Conservation (phyloP, 805 yeast genomes). For the Yamadazyma takamatsuzukensis region DNA sequence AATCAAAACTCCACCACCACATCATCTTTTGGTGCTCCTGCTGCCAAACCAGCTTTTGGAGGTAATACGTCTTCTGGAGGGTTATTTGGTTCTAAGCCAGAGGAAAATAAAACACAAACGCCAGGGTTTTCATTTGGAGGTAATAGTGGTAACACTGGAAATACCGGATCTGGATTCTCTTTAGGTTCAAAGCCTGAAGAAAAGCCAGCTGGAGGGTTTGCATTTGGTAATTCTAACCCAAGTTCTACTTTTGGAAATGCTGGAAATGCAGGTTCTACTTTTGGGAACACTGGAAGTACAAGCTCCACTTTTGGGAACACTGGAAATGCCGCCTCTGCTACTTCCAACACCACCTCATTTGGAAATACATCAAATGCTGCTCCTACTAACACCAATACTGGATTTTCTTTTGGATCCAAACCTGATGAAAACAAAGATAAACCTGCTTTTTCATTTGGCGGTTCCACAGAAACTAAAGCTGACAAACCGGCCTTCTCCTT, state of each 20-base stretch:
- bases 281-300: too few relatives aligned
- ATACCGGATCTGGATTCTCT: neutral
- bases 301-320: too few relatives aligned
- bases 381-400: too few relatives aligned
- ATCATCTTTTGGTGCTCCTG: slow-evolving; percentile 8
- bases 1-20: slow-evolving; percentile 7
- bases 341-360: too few relatives aligned
- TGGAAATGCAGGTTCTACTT: too few relatives aligned
- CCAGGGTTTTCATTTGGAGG: slow-evolving; percentile 18
- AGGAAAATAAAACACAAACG: slow-evolving; percentile 8
- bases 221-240: slow-evolving; percentile 19
- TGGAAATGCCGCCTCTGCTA: too few relatives aligned
- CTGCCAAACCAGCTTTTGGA: slow-evolving; percentile 12
- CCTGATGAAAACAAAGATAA: slow-evolving; percentile 8
- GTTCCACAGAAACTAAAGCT: neutral
- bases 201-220: slow-evolving; percentile 16
- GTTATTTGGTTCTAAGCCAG: slow-evolving; percentile 12
- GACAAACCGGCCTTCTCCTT: slow-evolving; percentile 5
- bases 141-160: neutral
- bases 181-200: slow-evolving; percentile 4
- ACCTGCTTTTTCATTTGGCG: slow-evolving; percentile 13
- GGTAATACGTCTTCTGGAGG: slow-evolving; percentile 16
- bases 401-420: slow-evolving; percentile 15
- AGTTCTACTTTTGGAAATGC: too few relatives aligned
- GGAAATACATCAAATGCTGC: too few relatives aligned